Evolutionary conservation across 73 alveolate species (phyloP), one percentile per base, ranked within the genome.

Genomic region (Paramecium biaurelia): DNA sequence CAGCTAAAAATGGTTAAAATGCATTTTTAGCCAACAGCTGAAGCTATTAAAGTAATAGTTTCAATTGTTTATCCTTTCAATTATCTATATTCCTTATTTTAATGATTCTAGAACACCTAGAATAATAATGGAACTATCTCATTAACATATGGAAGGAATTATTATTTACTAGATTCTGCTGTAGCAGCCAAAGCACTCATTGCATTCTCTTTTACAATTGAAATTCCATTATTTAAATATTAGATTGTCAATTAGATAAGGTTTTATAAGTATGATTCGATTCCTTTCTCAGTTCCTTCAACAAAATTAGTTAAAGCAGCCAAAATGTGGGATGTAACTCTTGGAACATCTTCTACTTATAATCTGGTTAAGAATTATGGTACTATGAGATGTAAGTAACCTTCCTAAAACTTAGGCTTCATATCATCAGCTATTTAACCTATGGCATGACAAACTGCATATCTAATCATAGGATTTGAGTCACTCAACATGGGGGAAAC

Each of bases 401-500:
- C 86, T 37, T 84, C 96, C 70, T 97, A 96, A 92, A 98, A 97
- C 9, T 96, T 94, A 21, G 98, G 98, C 70, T 95, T 95, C 96
- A 96, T 92, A 90, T 98, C 99, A 37, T 95, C 98, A 76, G 99
- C 95, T 41, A 98, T 93, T 82, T 95, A 95, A 56, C 99, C 99
- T 26, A 98, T 88, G 42, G 98, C 95, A 93, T 98, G 99, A 89
- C 98, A 93, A 45, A 99, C 99, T 41, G 99, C 98, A 92, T 96
- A 97, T 87, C 99, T 95, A 89, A 98, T 94, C 96, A 97, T 97
- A 41, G 99, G 97, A 70, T 97, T 94, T 5, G 89, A 87, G 93
- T 97, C 96, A 14, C 45, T 21, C 32, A 92, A 85, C 93, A 96
- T 96, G 5, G 92, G 59, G 26, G 93, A 87, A 5, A 96, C 96